These are phyloP conservation scores for Coemansia sp. DNA, from an alignment of 192 early-diverging fungal genomes.

Conservation along the genomic window DNA sequence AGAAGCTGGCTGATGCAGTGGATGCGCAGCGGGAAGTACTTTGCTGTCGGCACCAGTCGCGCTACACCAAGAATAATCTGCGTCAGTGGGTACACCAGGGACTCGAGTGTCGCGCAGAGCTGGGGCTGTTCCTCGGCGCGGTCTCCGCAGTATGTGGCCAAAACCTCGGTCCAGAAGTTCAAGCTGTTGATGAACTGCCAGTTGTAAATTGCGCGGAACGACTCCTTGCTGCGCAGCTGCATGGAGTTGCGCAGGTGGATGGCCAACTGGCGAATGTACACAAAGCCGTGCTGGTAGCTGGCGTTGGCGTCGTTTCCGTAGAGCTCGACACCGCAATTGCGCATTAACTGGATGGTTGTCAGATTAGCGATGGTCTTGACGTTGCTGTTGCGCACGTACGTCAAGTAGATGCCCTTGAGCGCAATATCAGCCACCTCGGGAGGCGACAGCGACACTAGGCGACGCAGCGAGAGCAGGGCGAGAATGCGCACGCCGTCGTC, in stretches of 20 bases:
- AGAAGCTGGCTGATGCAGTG: constrained; percentile 75
- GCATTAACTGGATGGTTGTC: constrained; percentile 86
- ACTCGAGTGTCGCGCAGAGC: constrained; percentile 56
- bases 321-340: constrained; percentile 88
- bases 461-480: constrained; percentile 80
- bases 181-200: constrained; percentile 97
- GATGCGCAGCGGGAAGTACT: constrained; percentile 92
- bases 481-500: constrained; percentile 75
- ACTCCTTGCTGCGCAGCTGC: constrained; percentile 79
- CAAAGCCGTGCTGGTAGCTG: constrained; percentile 92
- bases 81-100: constrained; percentile 87
- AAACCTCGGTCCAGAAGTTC: constrained; percentile 84
- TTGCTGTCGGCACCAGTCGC: constrained; percentile 84
- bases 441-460: constrained; percentile 59
- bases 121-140: constrained; percentile 52
- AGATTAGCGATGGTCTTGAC: constrained; percentile 79
- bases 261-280: constrained; percentile 91
- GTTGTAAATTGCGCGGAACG: constrained; percentile 89
- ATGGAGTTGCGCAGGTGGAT: constrained; percentile 89
- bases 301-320: constrained; percentile 72
- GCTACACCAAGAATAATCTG: constrained; percentile 74
- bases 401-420: constrained; percentile 80
- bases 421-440: constrained; percentile 62
- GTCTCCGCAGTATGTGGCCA: constrained; percentile 68
- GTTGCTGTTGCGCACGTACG: constrained; percentile 75